Evolutionary conservation across 768 basidiomycete genomes (phyloP).

Genomic region (Amanita molliuscula): DNA sequence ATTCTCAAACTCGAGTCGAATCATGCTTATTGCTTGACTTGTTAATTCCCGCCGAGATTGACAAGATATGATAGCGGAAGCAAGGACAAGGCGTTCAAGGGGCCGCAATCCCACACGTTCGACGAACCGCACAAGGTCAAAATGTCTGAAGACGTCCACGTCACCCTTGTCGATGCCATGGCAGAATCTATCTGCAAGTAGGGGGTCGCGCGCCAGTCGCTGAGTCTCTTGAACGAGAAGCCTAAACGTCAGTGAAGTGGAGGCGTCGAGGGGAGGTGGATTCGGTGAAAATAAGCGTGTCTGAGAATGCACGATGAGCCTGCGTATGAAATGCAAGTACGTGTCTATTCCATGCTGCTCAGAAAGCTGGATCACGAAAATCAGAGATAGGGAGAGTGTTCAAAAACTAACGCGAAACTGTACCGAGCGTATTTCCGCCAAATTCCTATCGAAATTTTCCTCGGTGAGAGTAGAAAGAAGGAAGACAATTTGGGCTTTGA

Average conservation of each 20-base stretch:
- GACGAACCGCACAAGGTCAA: conserved; percentile 74
- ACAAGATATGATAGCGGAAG: conserved; percentile 61
- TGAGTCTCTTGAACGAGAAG: conserved; percentile 83
- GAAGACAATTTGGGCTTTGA: conserved; percentile 97
- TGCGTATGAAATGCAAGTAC: conserved; percentile 94
- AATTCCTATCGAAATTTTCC: conserved; percentile 93
- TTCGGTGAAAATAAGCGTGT: conserved; percentile 50
- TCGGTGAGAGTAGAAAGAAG: conserved; percentile 92
- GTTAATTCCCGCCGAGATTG: conserved; percentile 44
- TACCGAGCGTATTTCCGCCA: conserved; percentile 90
- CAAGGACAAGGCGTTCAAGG: conserved; percentile 70
- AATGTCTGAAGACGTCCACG: conserved; percentile 72
- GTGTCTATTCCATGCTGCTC: conserved; percentile 97
- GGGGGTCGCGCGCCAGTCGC: conserved; percentile 83
- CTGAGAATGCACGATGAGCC: conserved; percentile 86
- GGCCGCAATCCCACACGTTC: conserved; percentile 75
- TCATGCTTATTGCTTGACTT: conserved; percentile 56
- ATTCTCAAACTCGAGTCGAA: conserved; percentile 73
- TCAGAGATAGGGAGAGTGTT: conserved; percentile 7
- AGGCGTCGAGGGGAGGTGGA: conserved; percentile 64
- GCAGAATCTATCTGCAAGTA: conserved; percentile 82
- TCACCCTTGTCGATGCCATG: conserved; percentile 86
- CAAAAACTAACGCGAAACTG: conserved; percentile 20
- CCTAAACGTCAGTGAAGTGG: conserved; percentile 70
- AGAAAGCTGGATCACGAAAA: conserved; percentile 54